Conservation (phyloP, 129 eudicot species). For the Sambucus nigra region DNA sequence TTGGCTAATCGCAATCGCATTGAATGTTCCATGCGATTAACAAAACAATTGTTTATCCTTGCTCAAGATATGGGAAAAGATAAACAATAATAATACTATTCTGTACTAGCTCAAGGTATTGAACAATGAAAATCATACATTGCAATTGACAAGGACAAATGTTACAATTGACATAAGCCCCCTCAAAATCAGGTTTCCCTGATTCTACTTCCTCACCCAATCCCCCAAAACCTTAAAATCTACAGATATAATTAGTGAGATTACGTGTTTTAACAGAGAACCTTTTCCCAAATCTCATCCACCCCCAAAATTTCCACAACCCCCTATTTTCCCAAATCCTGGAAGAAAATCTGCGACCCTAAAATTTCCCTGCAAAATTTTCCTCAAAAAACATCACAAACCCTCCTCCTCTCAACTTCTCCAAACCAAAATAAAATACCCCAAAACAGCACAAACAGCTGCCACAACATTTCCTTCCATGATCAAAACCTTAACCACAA, state of each 20-base stretch:
- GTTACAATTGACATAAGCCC: neutral
- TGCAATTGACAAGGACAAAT: too few species aligned
- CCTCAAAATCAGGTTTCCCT: neutral
- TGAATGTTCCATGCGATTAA: too few species aligned
- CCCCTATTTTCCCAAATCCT: neutral
- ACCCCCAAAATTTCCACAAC: neutral
- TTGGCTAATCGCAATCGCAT: too few species aligned
- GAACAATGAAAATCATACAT: too few species aligned
- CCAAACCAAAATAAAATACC: conserved; percentile 55
- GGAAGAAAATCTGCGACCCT: neutral
- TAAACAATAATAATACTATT: too few species aligned
- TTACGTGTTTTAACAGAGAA: neutral
- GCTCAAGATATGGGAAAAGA: too few species aligned
- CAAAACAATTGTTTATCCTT: too few species aligned
- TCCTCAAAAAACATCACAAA: conserved; percentile 1
- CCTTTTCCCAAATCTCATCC: neutral
- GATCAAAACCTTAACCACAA: conserved; percentile 58
- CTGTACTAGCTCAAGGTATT: too few species aligned
- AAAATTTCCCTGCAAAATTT: neutral
- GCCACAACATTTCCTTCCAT: conserved; percentile 91
- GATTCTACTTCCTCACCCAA: neutral
- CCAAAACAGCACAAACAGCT: conserved; percentile 84
- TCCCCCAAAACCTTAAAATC: too few species aligned
- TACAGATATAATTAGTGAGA: neutral
- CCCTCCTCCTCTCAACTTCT: conserved; percentile 18